A percentile compares a stretch with the other conserved stretches of the same genome.
Conservation (phyloP, 2,329 filamentous ascomycete species). For the Rutstroemia sp. region DNA sequence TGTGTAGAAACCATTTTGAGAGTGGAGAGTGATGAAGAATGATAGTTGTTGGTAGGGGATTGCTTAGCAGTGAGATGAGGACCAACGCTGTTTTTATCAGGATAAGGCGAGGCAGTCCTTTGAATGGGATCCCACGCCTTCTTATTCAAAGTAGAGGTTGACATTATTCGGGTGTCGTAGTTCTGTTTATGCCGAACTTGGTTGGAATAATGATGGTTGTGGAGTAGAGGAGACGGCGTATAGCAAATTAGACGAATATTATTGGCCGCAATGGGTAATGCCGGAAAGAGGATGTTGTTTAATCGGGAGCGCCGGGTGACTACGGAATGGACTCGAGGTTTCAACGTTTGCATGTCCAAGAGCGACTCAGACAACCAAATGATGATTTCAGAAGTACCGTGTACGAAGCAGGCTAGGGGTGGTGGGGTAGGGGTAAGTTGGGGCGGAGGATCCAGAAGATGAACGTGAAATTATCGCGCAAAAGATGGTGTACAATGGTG, state of each 20-base stretch:
- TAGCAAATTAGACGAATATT: conserved; percentile 4
- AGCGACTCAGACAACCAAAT: not conserved
- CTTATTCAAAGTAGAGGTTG: conserved; percentile 6
- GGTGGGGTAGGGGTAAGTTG: too few relatives aligned
- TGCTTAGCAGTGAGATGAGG: conserved; percentile 21
- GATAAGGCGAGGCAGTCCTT: conserved; percentile 25
- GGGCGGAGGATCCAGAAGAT: not conserved
- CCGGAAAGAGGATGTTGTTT: conserved; percentile 2
- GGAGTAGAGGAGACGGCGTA: conserved; percentile 7
- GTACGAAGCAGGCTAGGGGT: too few relatives aligned
- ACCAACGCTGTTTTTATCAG: conserved; percentile 22
- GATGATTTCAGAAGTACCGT: not conserved
- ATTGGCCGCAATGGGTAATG: conserved; percentile 11
- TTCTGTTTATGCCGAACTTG: conserved; percentile 6
- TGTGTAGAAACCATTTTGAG: conserved; percentile 16
- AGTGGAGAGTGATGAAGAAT: conserved; percentile 25
- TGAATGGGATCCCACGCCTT: conserved; percentile 21
- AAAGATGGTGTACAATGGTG: not conserved
- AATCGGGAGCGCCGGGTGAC: conserved; percentile 3
- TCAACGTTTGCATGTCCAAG: not conserved
- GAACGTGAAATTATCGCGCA: not conserved
- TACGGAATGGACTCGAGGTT: conserved; percentile 5
- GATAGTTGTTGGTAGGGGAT: conserved; percentile 19
- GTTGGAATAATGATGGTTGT: conserved; percentile 1
- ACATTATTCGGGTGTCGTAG: conserved; percentile 4